These are phyloP conservation scores for Protea cynaroides DNA, from an alignment of 164 flowering plant genomes.

Conservation along the genomic window DNA sequence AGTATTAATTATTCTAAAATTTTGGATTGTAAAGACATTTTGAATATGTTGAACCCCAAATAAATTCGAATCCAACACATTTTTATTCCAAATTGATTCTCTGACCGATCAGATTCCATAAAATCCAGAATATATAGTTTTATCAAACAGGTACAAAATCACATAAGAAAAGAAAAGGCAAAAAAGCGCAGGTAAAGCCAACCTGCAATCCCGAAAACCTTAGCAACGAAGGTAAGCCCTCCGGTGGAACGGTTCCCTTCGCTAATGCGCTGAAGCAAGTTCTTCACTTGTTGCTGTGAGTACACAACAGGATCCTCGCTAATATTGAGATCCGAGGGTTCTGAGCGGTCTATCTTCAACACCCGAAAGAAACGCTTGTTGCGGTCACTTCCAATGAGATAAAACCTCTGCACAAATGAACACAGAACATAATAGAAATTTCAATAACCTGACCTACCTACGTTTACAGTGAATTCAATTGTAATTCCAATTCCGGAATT, in stretches of 20 bases:
- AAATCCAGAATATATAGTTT: no score
- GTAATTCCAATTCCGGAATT: neutral
- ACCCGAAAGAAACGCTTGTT: conserved; percentile 72
- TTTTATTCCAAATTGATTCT: no score
- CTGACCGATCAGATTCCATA: no score
- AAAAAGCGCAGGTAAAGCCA: conserved; percentile 6
- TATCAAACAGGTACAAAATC: no score
- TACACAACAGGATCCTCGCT: conserved; percentile 99
- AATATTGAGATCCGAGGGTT: conserved; percentile 82
- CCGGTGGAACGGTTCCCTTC: conserved; percentile 97
- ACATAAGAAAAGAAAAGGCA: neutral
- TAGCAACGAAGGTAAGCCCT: conserved; percentile 63
- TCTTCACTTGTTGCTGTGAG: conserved; percentile 79
- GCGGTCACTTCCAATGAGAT: conserved; percentile 88
- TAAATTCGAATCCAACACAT: no score
- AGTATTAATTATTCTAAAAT: no score
- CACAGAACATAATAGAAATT: neutral
- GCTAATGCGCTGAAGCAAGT: conserved; percentile 73
- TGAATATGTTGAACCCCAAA: no score
- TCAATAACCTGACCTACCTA: neutral
- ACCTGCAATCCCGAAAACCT: conserved; percentile 94
- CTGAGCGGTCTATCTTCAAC: conserved; percentile 88
- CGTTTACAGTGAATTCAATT: neutral
- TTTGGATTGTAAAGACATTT: no score
- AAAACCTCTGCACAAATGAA: conserved; percentile 57